Conservation (phyloP, 1,139 yeast genomes). For the Magnusiomyces paraingens region DNA sequence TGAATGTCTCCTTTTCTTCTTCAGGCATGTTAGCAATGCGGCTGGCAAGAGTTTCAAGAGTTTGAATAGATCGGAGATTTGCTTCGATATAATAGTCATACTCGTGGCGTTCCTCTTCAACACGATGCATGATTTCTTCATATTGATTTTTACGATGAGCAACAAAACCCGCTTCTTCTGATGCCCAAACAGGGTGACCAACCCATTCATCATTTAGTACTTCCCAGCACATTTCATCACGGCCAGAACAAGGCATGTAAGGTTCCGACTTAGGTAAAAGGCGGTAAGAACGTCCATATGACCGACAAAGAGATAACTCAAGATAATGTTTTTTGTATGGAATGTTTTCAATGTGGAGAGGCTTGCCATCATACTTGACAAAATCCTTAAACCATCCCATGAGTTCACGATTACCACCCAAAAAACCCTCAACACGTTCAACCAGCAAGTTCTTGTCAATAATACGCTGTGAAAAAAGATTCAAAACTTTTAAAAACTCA, state of each 20-base stretch:
- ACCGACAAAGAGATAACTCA: conserved; percentile 75
- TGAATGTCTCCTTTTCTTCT: conserved; percentile 80
- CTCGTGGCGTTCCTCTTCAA: conserved; percentile 96
- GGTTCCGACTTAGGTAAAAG: conserved; percentile 91
- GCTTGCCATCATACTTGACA: conserved; percentile 68
- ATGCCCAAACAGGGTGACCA: conserved; percentile 99
- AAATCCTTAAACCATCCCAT: conserved; percentile 87
- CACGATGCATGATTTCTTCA: conserved; percentile 89
- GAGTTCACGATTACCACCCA: conserved; percentile 75
- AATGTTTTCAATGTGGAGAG: conserved; percentile 70
- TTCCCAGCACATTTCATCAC: conserved; percentile 99
- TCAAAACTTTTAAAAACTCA: conserved; percentile 82
- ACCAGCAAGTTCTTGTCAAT: conserved; percentile 78
- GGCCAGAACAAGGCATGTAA: conserved; percentile 95
- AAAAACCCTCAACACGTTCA: conserved; percentile 75
- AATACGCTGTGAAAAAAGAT: conserved; percentile 82
- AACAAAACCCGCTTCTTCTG: conserved; percentile 96
- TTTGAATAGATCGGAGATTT: conserved; percentile 88
- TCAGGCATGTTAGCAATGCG: conserved; percentile 89
- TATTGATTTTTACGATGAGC: conserved; percentile 97
- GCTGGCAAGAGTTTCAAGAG: conserved; percentile 90
- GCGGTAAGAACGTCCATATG: conserved; percentile 86
- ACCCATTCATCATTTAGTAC: conserved; percentile 98
- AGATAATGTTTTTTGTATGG: conserved; percentile 84
- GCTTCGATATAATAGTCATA: conserved; percentile 95